Evolutionary conservation across 768 basidiomycete species (phyloP), one percentile per base, ranked within the genome.

Genomic region (Porphyrellus cyaneotinctus): DNA sequence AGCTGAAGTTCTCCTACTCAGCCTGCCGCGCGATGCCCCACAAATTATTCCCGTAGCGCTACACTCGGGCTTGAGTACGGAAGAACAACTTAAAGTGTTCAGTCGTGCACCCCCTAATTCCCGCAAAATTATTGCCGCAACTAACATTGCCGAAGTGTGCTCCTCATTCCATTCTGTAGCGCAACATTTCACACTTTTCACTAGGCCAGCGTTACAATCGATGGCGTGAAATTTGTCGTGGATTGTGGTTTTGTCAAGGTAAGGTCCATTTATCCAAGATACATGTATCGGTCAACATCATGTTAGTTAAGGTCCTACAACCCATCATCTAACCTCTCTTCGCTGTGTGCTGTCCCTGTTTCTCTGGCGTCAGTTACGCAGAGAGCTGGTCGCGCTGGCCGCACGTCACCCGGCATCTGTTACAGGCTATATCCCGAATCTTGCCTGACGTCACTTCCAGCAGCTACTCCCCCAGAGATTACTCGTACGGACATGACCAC

Each of bases 211-310:
- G 88, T 99, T 22, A 99, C 97, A 1, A 97, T 99, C 51, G 92
- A 97, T 37, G 94, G 95, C 4, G 85, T 98, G 55, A 88, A 87
- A 58, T 98, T 85, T 63, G 95, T 99, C 14, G 78, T 98, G 4
- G 97, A 99, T 63, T 85, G 84, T 53, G 97, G 97, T 15, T 93
- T 93, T 63, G 95, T 97, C 57, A 99, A 99, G 81, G 93, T 91
- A 59, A 20, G 72, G 57, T 13, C 5, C 12, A 54, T 54, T 13
- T 20, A 24, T 31, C 18, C 24, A 33, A 20, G 51, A 37, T 46
- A 10, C 28, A 20, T 31, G 41, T 36, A 10, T 30, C 23, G 14
- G 32, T 52, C 32, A 24, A 46, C 39, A 8, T 46, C 18, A 41
- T 31, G 20, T 12, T 62, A 95, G 95, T 88, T 97, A 42, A 85